Base-by-base conservation (phyloP, 345 rosid species). In the Physaria fendleri region DNA sequence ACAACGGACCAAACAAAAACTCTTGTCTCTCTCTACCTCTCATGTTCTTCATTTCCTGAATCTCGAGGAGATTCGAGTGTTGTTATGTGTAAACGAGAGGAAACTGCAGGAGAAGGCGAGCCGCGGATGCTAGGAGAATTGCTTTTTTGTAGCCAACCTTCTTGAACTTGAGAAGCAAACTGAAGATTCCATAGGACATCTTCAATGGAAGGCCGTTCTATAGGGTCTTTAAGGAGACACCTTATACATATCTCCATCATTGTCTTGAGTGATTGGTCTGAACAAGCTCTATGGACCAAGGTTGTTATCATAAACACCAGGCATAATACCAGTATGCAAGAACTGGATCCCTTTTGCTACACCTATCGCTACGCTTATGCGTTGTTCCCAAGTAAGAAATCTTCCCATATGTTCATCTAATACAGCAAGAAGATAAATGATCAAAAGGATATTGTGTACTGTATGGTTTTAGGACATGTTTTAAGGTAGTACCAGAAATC, bases 301-400 rank as follows among this genome's bases (percentile, higher is more conserved):
- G n/a, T 84, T 80, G 67, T 93, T 93, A 1, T 90, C 74, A 64
- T 73, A 85, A 65, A 89, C 77, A 37, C 95, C 96, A 1, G 96
- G 97, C 13, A 92, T 83, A 14, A 86, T 82, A 60, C 95, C 94
- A 0, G 95, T 82, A 75, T 92, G 98, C 81, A 92, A 71, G 76
- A 86, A 92, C 47, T 88, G 91, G 54, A 88, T 80, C 17, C 98
- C 97, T 74, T 77, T 89, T 3, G 95, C 96, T 21, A 87, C 82
- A 37, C 97, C 97, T n/a, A 87, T 76, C 5, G 82, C 87, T 56
- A 95, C 95, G 15, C 85, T 72, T 67, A 83, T 82, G 52, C 97
- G 88, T 62, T 89, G 96, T 35, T 83, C 64, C 96, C 92, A 93
- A 13, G 82, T 75, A 23, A 87, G 85, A 21, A 74, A 68, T 57